A percentile compares a stretch with the other conserved stretches of the same genome.
Conservation (phyloP, 1,284 basidiomycete species). For the Tilletiopsis washingtonensis region DNA sequence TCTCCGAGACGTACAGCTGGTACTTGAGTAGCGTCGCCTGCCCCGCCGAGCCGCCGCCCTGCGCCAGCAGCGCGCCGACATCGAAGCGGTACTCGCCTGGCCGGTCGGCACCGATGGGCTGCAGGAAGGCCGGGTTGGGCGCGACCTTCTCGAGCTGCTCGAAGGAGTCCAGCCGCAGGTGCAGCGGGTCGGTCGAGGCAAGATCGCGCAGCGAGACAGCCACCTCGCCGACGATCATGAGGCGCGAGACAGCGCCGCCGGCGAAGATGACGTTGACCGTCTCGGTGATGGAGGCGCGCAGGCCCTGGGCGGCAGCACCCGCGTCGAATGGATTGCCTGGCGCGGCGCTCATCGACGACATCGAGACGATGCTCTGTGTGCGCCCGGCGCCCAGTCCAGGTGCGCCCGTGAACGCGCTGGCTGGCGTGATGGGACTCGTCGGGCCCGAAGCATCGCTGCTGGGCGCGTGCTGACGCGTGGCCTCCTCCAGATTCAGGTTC, state of each 20-base stretch:
- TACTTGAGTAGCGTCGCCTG: conserved; percentile 52
- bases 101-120: conserved; percentile 44
- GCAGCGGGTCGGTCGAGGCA: conserved; percentile 17
- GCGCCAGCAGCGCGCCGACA: conserved; percentile 44
- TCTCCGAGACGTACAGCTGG: conserved; percentile 50
- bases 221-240: conserved; percentile 54
- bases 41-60: conserved; percentile 16
- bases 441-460: not conserved
- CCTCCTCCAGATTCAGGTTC: too few relatives aligned
- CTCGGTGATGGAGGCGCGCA: conserved; percentile 51
- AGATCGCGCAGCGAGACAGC: conserved; percentile 30
- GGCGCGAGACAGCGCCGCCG: conserved; percentile 47
- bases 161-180: conserved; percentile 51
- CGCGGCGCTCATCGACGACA: conserved; percentile 10
- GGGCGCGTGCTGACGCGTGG: too few relatives aligned
- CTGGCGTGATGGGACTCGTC: not conserved
- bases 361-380: conserved; percentile 29
- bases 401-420: conserved; percentile 16
- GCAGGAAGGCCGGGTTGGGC: conserved; percentile 52
- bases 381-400: conserved; percentile 21
- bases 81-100: conserved; percentile 52
- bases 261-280: conserved; percentile 52
- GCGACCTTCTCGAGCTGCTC: conserved; percentile 53
- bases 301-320: conserved; percentile 26
- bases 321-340: conserved; percentile 21